Evolutionary conservation across 2,329 filamentous ascomycete species (phyloP).

Genomic region (Pestalotiopsis fici): DNA sequence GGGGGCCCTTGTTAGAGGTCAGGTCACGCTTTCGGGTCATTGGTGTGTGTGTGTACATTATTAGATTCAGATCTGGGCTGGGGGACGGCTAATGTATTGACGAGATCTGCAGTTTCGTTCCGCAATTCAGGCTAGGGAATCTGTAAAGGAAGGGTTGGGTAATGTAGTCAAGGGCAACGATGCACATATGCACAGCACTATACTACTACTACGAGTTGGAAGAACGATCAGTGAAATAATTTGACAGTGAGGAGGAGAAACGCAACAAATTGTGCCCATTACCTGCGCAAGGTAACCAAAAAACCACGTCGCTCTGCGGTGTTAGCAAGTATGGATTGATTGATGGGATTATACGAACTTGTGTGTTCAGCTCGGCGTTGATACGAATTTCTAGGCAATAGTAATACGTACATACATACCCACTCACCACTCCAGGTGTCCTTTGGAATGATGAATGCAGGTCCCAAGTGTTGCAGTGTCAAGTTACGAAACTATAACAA

Average conservation of each 20-base stretch:
- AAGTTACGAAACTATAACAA: neutral
- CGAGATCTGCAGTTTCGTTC: neutral
- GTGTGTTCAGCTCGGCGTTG: neutral
- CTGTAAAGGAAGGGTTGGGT: neutral
- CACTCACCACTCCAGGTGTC: too few species aligned
- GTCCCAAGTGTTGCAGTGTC: neutral
- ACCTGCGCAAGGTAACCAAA: neutral
- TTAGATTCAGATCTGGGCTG: neutral
- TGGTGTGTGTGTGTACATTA: neutral
- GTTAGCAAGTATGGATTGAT: neutral
- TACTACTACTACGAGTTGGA: neutral
- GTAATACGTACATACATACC: too few species aligned
- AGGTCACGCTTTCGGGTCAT: neutral
- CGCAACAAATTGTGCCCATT: neutral
- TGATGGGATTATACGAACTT: neutral
- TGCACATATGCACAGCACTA: neutral
- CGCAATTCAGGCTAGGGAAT: neutral
- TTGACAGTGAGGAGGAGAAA: neutral
- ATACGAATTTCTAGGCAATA: neutral
- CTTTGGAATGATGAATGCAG: neutral
- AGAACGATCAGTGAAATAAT: neutral
- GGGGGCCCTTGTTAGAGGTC: neutral
- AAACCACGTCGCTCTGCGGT: neutral
- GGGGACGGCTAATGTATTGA: neutral
- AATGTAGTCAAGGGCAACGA: neutral